phyloP scores from a whole-genome alignment of 176 grass and related monocot species.

The Themeda triandra region DNA sequence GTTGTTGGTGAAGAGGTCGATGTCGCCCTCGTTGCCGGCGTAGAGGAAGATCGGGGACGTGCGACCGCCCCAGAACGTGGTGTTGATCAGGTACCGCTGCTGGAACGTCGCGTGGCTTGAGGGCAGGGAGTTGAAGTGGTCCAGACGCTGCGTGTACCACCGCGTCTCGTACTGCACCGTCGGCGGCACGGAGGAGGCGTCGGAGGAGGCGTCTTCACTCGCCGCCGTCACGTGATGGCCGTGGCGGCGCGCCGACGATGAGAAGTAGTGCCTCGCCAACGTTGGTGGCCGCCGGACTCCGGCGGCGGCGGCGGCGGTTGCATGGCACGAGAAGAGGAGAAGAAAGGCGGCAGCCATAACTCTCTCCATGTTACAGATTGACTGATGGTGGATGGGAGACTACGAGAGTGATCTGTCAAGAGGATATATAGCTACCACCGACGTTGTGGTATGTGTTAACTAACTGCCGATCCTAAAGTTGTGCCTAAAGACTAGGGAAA shows the following conservation, averaged over 20 bases:
- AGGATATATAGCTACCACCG: too few relatives aligned
- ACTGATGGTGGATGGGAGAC: neutral
- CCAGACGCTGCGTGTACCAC: conserved; percentile 48
- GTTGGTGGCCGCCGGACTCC: too few relatives aligned
- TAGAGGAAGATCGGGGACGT: conserved; percentile 53
- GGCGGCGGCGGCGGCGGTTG: too few relatives aligned
- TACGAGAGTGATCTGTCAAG: too few relatives aligned
- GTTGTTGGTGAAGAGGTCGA: conserved; percentile 48
- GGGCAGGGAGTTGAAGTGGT: conserved; percentile 61
- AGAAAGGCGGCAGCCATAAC: neutral
- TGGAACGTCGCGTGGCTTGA: conserved; percentile 42
- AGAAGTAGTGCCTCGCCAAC: neutral
- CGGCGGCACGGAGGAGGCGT: neutral
- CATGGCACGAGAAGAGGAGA: neutral
- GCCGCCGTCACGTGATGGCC: neutral
- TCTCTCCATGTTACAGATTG: neutral
- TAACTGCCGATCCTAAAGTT: too few relatives aligned
- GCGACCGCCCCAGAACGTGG: conserved; percentile 41
- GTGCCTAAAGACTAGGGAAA: too few relatives aligned
- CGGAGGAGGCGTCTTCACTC: neutral
- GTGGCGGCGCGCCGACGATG: neutral
- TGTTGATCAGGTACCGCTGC: conserved; percentile 65
- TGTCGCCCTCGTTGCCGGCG: conserved; percentile 46
- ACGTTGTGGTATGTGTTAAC: too few relatives aligned
- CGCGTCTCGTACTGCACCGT: conserved; percentile 46